Evolutionary conservation across 371 early-diverging fungal genomes (phyloP).

Genomic region (Batkoa obscura): DNA sequence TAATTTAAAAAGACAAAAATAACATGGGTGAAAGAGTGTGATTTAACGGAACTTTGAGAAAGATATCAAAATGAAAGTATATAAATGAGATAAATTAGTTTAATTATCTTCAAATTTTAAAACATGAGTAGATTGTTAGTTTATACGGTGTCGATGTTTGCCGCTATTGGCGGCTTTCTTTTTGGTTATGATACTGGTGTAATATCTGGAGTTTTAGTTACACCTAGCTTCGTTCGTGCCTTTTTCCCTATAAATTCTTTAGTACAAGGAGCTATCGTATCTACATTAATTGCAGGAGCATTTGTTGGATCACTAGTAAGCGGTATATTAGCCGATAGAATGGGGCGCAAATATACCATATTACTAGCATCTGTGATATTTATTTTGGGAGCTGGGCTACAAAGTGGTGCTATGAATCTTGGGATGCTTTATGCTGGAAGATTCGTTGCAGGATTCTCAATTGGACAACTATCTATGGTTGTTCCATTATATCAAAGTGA

Average conservation of each 20-base stretch:
- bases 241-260: slow-evolving; percentile 14
- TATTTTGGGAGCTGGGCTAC: slow-evolving; percentile 7
- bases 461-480: slow-evolving; percentile 8
- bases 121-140: background rate
- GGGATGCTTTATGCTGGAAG: slow-evolving; percentile 6
- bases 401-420: slow-evolving; percentile 3
- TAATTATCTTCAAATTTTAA: no score
- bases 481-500: slow-evolving; percentile 58
- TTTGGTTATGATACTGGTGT: slow-evolving; percentile 51
- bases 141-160: slow-evolving; percentile 23
- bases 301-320: slow-evolving; percentile 3
- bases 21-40: no score
- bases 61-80: no score
- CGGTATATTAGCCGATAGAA: background rate
- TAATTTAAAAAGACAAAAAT: no score
- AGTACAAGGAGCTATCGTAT: slow-evolving; percentile 6
- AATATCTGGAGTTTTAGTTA: slow-evolving; percentile 28
- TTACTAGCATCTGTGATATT: slow-evolving; percentile 7
- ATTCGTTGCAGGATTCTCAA: slow-evolving; percentile 6
- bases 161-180: slow-evolving; percentile 38
- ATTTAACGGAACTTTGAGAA: no score
- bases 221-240: background rate
- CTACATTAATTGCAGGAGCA: slow-evolving; percentile 5
- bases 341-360: slow-evolving; percentile 8
- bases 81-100: no score